A percentile compares a stretch with the other conserved stretches of the same genome.
phyloP scores from a whole-genome alignment of 2,329 filamentous ascomycete genomes.

The Septoria linicola region DNA sequence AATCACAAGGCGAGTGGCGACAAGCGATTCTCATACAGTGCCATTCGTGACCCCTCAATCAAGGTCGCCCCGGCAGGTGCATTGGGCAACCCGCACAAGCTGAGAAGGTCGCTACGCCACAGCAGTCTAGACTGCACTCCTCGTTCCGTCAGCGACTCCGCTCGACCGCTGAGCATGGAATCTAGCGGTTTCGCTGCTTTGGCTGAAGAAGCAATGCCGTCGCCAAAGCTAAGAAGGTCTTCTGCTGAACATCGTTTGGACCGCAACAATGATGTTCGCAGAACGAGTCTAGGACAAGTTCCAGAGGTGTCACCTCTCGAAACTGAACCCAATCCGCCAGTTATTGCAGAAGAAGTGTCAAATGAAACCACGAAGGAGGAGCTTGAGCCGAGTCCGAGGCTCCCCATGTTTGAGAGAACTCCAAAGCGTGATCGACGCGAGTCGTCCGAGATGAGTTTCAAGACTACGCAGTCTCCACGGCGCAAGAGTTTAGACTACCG shows the following conservation, averaged over 20 bases:
- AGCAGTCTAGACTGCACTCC: constrained; percentile 17
- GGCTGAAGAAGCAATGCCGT: constrained; percentile 3
- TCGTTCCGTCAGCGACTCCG: constrained; percentile 14
- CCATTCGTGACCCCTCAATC: constrained; percentile 10
- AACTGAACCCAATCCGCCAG: background rate
- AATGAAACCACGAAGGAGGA: constrained; percentile 9
- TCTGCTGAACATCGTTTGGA: constrained; percentile 25
- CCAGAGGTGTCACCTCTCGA: constrained; percentile 12
- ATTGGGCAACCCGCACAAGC: constrained; percentile 20
- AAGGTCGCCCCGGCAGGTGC: constrained; percentile 16
- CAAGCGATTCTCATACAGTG: constrained; percentile 18
- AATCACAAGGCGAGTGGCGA: constrained; percentile 15
- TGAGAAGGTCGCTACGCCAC: constrained; percentile 23
- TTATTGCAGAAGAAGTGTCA: constrained; percentile 7
- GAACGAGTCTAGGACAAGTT: constrained; percentile 23
- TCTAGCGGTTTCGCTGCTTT: background rate
- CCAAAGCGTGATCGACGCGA: constrained; percentile 15
- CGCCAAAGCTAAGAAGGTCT: constrained; percentile 22
- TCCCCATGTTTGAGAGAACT: constrained; percentile 2
- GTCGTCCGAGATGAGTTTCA: constrained; percentile 18
- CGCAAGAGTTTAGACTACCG: constrained; percentile 30
- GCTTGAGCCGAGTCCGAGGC: background rate
- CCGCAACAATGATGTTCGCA: constrained; percentile 22
- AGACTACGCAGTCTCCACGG: constrained; percentile 21
- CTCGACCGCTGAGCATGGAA: constrained; percentile 18